Base-by-base conservation (phyloP, 2,329 filamentous ascomycete genomes). In the Massarina eburnea region DNA sequence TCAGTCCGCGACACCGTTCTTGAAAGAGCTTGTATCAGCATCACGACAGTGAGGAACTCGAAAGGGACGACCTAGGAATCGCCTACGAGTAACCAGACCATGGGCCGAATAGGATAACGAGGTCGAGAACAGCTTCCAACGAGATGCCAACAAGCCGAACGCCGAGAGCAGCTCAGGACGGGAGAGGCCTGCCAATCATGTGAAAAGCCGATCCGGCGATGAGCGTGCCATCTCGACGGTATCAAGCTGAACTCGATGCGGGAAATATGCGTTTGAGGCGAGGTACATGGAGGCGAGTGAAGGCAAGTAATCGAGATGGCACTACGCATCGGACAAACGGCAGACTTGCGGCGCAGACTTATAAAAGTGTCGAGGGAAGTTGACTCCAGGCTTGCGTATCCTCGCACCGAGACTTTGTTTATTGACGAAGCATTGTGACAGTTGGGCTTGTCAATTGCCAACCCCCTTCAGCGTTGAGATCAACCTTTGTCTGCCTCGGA, bases 171-270 rank as follows among this genome's bases (percentile, higher is more conserved):
- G 19, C 18, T 10, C n/a, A n/a, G 3, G 34, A n/a, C n/a, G n/a
- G n/a, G n/a, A n/a, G n/a, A n/a, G n/a, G 6, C n/a, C 6, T 14
- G 27, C 27, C 12, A 14, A 30, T 30, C 27, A 30, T 14, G 12
- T 30, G 27, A 30, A 14, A 6, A 37, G 9, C 8, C 14, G 21
- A 43, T 39, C 40, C 27, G 45, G 46, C 43, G 43, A 54, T 48
- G 46, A 26, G 40, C 39, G 48, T 45, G 21, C 55, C 52, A 40
- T 20, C 18, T 32, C 37, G 43, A 39, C 45, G 46, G 51, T 46
- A 47, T 39, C 43, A 46, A 40, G 46, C 40, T 50, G 45, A 46
- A 56, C 51, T 50, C 32, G 44, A 54, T 56, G 48, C 48, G 55
- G 47, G 43, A 41, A 22, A 43, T 46, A 30, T 42, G 45, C 42